Conservation (phyloP, 2,329 filamentous ascomycete genomes). For the Colletotrichum lindemuthianum region DNA sequence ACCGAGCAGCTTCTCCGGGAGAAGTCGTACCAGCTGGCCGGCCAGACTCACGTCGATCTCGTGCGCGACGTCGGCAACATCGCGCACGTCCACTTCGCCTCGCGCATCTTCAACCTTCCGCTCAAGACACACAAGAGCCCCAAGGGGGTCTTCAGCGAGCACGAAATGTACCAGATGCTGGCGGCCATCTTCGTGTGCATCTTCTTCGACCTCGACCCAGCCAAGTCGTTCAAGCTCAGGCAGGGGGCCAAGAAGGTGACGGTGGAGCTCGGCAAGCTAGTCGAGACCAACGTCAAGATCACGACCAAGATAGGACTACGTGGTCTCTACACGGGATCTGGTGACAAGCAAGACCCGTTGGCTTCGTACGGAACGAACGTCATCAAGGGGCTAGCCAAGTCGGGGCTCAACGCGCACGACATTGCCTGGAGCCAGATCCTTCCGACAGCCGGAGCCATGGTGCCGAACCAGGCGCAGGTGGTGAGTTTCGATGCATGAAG, state of each 20-base stretch:
- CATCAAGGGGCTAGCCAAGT: conserved; percentile 71
- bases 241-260: conserved; percentile 67
- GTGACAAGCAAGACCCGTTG: conserved; percentile 63
- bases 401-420: conserved; percentile 70
- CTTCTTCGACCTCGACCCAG: conserved; percentile 73
- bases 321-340: conserved; percentile 63
- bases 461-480: conserved; percentile 76
- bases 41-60: conserved; percentile 70
- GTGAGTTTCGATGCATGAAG: conserved; percentile 49
- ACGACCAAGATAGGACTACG: conserved; percentile 57
- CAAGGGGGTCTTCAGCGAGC: conserved; percentile 65
- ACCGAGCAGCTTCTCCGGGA: conserved; percentile 69
- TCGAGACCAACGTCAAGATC: conserved; percentile 74
- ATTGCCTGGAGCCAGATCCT: conserved; percentile 78
- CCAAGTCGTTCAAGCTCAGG: conserved; percentile 72
- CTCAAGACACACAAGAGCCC: conserved; percentile 71
- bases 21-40: conserved; percentile 70
- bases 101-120: conserved; percentile 71
- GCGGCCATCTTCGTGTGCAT: conserved; percentile 73
- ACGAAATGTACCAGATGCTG: conserved; percentile 70
- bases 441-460: conserved; percentile 72
- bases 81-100: conserved; percentile 70
- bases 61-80: conserved; percentile 76
- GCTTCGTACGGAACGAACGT: conserved; percentile 72
- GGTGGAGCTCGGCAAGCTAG: conserved; percentile 66